Conservation (phyloP, 1,139 yeast species). For the Yamadazyma aaseri region DNA sequence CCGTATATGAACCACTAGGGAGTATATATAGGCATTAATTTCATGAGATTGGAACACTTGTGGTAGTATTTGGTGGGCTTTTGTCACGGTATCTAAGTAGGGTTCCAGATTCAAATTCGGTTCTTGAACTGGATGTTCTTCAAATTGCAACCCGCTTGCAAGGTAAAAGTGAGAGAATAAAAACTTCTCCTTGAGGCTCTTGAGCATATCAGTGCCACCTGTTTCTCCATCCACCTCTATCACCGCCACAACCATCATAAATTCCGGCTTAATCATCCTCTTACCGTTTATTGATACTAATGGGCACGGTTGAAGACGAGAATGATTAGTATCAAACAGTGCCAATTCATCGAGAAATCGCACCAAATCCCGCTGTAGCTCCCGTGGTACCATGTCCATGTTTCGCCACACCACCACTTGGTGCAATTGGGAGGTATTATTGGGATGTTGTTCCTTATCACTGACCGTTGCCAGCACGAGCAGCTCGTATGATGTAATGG, state of each 20-base stretch:
- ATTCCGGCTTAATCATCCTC: constrained; percentile 19
- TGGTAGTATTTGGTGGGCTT: constrained; percentile 9
- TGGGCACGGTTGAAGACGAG: constrained; percentile 10
- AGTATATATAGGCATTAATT: constrained; percentile 37
- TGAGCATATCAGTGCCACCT: constrained; percentile 16
- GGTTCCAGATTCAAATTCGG: neutral
- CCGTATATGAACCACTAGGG: constrained; percentile 37
- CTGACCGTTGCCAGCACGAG: neutral
- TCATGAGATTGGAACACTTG: constrained; percentile 35
- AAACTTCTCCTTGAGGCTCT: constrained; percentile 37
- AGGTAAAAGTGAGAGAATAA: constrained; percentile 27
- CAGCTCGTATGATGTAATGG: neutral
- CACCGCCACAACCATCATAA: constrained; percentile 24
- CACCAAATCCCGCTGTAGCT: constrained; percentile 26
- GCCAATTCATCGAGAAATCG: constrained; percentile 31
- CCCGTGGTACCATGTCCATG: constrained; percentile 16
- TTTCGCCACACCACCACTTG: constrained; percentile 10
- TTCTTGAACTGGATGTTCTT: neutral
- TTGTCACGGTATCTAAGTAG: neutral
- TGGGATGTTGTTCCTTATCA: neutral
- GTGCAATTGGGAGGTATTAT: neutral
- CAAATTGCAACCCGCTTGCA: neutral
- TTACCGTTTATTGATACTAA: constrained; percentile 15
- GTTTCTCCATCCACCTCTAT: constrained; percentile 2
- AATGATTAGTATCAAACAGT: constrained; percentile 27